Evolutionary conservation across 345 rosid genomes (phyloP).

Genomic region (Gossypium anomalum): DNA sequence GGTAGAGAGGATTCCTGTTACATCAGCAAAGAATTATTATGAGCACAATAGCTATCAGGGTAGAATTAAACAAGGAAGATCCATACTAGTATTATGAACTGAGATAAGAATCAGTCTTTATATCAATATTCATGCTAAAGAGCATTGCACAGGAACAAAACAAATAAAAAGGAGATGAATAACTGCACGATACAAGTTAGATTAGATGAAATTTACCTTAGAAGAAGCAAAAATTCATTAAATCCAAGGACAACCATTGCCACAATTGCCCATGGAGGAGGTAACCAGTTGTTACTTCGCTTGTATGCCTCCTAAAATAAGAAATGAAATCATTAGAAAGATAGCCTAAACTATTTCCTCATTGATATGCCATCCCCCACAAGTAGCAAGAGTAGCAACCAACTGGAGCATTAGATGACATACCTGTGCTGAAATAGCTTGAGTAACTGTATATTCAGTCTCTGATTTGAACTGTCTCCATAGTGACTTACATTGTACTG

Average conservation of each 20-base stretch:
- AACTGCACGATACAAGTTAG: neutral
- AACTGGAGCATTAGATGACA: neutral
- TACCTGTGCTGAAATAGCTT: constrained; percentile 78
- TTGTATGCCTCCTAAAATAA: constrained; percentile 58
- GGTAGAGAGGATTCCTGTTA: constrained; percentile 79
- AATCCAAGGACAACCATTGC: constrained; percentile 64
- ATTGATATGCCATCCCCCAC: neutral
- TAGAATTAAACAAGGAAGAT: constrained; percentile 8
- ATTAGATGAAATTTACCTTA: constrained; percentile 37
- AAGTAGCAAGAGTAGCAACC: neutral
- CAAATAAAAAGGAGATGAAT: neutral
- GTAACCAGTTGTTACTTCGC: constrained; percentile 61
- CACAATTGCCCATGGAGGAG: constrained; percentile 68
- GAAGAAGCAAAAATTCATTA: constrained; percentile 69
- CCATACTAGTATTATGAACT: neutral
- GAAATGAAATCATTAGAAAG: constrained; percentile 3
- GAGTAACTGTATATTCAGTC: constrained; percentile 66
- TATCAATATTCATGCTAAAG: neutral
- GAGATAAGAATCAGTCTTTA: neutral
- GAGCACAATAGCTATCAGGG: neutral
- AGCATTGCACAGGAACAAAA: neutral
- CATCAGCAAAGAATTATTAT: constrained; percentile 21
- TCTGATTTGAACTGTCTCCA: constrained; percentile 81
- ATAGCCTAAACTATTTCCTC: neutral
- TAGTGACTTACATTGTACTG: constrained; percentile 69